Base-by-base conservation (phyloP, 441 rosid species). In the Erodium texanum region DNA sequence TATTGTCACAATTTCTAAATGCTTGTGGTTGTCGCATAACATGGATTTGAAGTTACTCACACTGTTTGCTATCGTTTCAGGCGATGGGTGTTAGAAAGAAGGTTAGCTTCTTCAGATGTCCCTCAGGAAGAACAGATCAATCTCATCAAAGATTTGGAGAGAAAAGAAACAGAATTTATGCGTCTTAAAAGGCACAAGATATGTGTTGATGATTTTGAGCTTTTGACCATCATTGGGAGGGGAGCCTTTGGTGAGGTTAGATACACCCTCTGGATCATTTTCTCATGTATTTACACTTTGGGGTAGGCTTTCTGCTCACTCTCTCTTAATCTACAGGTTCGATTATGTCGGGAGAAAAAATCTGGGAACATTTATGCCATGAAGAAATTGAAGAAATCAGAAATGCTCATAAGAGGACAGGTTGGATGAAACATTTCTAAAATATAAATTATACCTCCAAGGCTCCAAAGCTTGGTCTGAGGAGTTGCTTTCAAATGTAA, bases 341-440 rank as follows among this genome's bases (percentile, higher is more conserved):
- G 86, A 59, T 68, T 93, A 74, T 89, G 96, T 68, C 84, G 90
- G 54, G 97, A 93, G 90, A 93, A 85, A 83, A 93, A 93, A 78
- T 93, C 98, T 72, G 97, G 96, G 68, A 85, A 89, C 72, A 93
- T 93, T 62, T 93, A 85, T 83, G 98, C 98, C 54, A 93, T 93
- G 98, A 93, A 93, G 85, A 93, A 93, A 81, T 83, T 93, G 81
- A 89, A 93, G 90, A 93, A 93, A 82, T 89, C 98, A 68, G 98
- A 93, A 82, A 93, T 93, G 98, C 84, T 93, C 71, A 89, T 71
- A 79, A 83, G 92, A 77, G 98, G 98, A 75, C 98, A 93, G 96
- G 98, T 93, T 78, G 80, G 73, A 59, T 73, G 32, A 45, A 54
- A 70, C 67, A 32, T 43, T 7, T 29, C 64, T n/a, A 23, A 11